Evolutionary conservation across 371 early-diverging fungal species (phyloP), one percentile per base, ranked within the genome.

Genomic region (Rhizopus delemar): DNA sequence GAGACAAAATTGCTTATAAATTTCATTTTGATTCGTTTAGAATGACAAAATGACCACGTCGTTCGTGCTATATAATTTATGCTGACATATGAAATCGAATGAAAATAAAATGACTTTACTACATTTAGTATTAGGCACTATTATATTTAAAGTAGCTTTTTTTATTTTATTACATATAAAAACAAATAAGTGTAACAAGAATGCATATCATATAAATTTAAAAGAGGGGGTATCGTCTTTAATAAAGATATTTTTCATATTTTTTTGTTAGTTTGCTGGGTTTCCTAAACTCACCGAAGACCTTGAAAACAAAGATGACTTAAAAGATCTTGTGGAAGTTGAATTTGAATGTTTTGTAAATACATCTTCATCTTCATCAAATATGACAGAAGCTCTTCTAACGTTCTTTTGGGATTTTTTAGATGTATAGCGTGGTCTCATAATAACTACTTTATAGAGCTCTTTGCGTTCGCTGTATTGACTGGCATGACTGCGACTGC

Each of bases 381-480:
- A 28, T 11, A 29, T 28, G 32, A 29, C 12, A 29, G 54, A 43
- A 15, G 43, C 13, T 12, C 15, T 38, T 6, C 34, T 48, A 15
- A 7, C 48, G 3, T 41, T 54, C 13, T 48, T 46, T 9, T 53
- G 39, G 8, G 55, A 55, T 50, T 61, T 61, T 5, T 41, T 33
- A 39, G 54, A 39, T 8, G 13, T 59, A 28, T 60, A 53, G 9
- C 55, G 52, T 16, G 60, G 35, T 41, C 61, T 39, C 43, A 61
- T 38, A 0, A 61, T 46, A 1, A 61, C 55, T 4, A 61, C 61
- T 8, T 55, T 61, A n/a, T 55, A 61, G 2, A 61, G 7, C 13
- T 61, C 61, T 22, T 61, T 53, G 8, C 9, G 39, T 12, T 7
- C 39, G 39, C 8, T 39, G 39, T 22, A 22, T 22, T 22, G 22